Evolutionary conservation across 306 rosid species (phyloP).

Genomic region (Begonia peltatifolia): DNA sequence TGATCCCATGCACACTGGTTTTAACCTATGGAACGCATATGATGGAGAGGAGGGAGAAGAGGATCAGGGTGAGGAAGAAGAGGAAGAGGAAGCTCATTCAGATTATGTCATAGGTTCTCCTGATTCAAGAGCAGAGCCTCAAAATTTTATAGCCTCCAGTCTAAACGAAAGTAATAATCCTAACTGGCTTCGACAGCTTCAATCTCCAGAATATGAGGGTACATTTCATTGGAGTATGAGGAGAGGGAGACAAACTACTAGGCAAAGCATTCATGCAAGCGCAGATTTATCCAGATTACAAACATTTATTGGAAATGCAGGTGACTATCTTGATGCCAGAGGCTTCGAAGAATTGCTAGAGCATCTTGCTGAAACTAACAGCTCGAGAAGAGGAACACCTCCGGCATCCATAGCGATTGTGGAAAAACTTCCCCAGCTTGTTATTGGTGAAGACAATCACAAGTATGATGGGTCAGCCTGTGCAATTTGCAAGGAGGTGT

Average conservation of each 20-base stretch:
- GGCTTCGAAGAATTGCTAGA: slow-evolving; percentile 57
- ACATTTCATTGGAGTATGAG: slow-evolving; percentile 22
- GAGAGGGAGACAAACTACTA: slow-evolving; percentile 25
- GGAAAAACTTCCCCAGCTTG: slow-evolving; percentile 40
- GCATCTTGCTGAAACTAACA: slow-evolving; percentile 61
- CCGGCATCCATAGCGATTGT: slow-evolving; percentile 59
- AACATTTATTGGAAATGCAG: slow-evolving; percentile 34
- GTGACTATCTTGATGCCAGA: slow-evolving; percentile 55
- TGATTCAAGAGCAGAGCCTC: slow-evolving; percentile 29
- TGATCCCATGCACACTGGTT: slow-evolving; percentile 91
- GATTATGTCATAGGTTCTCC: slow-evolving; percentile 29
- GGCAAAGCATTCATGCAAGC: slow-evolving; percentile 16
- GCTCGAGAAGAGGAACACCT: slow-evolving; percentile 79
- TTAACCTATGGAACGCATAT: slow-evolving; percentile 51
- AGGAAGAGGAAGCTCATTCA: slow-evolving; percentile 35
- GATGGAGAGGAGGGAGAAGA: slow-evolving; percentile 34
- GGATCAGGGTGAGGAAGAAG: slow-evolving; percentile 25
- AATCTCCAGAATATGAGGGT: slow-evolving; percentile 37
- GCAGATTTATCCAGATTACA: slow-evolving; percentile 30
- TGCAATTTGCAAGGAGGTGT: slow-evolving; percentile 82
- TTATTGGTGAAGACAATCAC: slow-evolving; percentile 44
- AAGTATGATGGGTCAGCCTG: slow-evolving; percentile 55
- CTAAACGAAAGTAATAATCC: slow-evolving; percentile 20
- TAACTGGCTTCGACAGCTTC: slow-evolving; percentile 25
- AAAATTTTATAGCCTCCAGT: slow-evolving; percentile 24